Conservation (phyloP, 495 filamentous ascomycete species). For the Letharia lupina region DNA sequence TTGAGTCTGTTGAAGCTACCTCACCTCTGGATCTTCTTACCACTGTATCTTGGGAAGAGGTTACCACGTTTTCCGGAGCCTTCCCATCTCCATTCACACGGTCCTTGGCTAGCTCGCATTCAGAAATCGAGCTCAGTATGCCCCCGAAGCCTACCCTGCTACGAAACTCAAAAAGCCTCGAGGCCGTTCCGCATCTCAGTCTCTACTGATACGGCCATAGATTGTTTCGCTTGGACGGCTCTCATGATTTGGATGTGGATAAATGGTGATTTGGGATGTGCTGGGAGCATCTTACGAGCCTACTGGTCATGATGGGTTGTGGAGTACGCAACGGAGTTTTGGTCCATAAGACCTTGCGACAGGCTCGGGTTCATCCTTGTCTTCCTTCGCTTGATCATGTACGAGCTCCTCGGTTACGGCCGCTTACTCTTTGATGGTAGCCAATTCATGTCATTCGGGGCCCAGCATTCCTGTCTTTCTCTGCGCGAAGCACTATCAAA, state of each 20-base stretch:
- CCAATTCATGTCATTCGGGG: not conserved
- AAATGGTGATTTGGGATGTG: not conserved
- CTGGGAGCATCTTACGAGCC: not conserved
- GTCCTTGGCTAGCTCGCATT: not conserved
- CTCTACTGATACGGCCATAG: not conserved
- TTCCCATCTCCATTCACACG: not conserved
- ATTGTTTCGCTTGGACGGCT: not conserved
- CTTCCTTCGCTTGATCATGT: not conserved
- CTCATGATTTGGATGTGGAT: not conserved
- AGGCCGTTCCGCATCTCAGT: conserved; percentile 3
- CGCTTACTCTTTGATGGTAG: not conserved
- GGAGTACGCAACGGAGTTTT: not conserved
- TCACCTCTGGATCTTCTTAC: conserved; percentile 6
- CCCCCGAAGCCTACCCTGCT: conserved; percentile 8
- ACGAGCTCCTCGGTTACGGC: not conserved
- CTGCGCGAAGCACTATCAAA: not conserved
- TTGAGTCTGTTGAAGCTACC: not conserved
- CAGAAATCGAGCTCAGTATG: conserved; percentile 5
- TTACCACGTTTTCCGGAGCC: not conserved
- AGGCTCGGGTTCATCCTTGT: not conserved
- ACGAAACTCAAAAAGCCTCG: not conserved
- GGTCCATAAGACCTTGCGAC: not conserved
- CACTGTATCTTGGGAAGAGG: not conserved
- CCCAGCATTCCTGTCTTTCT: not conserved
- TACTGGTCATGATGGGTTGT: not conserved